Base-by-base conservation (phyloP, 129 eudicot genomes). In the Helichrysum umbraculigerum region DNA sequence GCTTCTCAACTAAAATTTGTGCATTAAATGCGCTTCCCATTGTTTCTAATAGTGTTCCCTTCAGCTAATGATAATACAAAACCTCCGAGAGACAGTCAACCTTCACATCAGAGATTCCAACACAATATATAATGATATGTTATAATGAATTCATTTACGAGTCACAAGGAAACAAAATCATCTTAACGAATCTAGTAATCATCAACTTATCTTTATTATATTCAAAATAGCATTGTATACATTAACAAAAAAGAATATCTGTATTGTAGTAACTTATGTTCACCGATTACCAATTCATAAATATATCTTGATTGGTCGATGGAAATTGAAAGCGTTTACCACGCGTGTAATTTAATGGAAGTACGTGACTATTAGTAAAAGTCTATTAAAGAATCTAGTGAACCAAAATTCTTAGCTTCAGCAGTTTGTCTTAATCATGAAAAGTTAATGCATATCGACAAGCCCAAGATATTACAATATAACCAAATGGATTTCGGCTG, bases 21-120 rank as follows among this genome's bases (percentile, higher is more conserved):
- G 97, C 78, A 85, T 89, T 94, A 79, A 94, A 94, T 74, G 89
- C 76, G 70, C 93, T 86, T 42, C 88, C 88, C 98, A 92, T 92
- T 70, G 20, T 83, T 16, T 68, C 66, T 32, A 32, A 25, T 70
- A 29, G 34, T 65, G 7, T 83, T 81, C 76, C 73, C 57, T 72
- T 78, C 32, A 59, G 64, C 73, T 25, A 71, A 44, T 62, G 44
- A 57, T 66, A 20, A 71, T 11, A 62, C 52, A 76, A 72, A 80
- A 64, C 81, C 69, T 62, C 76, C 58, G 66, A 63, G 75, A 70
- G 68, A 66, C 62, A n/a, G 74, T 68, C 79, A 84, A 44, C 85
- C 86, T 83, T 82, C 75, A 72, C 74, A 64, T 7, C 70, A 82
- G 56, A 80, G 57, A 58, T 14, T 79, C 74, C 39, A 74, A 68